Conservation (phyloP, 768 basidiomycete species). For the Hypholoma fasciculare region DNA sequence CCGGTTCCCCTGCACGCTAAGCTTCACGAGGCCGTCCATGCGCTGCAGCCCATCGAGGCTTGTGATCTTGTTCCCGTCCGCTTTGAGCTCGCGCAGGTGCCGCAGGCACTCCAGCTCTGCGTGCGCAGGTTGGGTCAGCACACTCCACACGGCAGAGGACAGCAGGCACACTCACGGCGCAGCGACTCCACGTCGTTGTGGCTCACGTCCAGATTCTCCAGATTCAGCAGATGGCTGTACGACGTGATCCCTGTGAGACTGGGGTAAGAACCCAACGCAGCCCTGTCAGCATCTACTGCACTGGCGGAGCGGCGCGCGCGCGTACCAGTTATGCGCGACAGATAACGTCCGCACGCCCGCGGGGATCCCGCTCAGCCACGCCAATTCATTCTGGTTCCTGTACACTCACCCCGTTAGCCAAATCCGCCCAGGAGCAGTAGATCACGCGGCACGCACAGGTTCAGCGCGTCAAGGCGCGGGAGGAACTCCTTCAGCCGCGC, state of each 20-base stretch:
- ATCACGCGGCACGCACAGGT: conserved; percentile 47
- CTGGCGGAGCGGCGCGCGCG: conserved; percentile 10
- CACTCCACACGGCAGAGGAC: conserved; percentile 12
- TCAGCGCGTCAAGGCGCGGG: conserved; percentile 73
- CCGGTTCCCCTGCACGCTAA: conserved; percentile 78
- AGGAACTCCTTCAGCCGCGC: conserved; percentile 87
- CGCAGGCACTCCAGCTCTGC: conserved; percentile 82
- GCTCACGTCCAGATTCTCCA: conserved; percentile 91
- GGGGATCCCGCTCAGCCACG: conserved; percentile 82
- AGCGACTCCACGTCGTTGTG: conserved; percentile 87
- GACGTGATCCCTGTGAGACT: conserved; percentile 88
- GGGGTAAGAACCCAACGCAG: background rate
- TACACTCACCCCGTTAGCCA: conserved; percentile 9
- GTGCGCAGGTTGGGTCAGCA: conserved; percentile 7
- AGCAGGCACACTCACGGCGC: conserved; percentile 59
- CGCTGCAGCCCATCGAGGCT: conserved; percentile 74
- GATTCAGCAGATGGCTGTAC: conserved; percentile 80
- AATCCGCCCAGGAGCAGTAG: conserved; percentile 1
- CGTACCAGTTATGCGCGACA: conserved; percentile 71
- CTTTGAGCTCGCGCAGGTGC: conserved; percentile 85
- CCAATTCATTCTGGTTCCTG: conserved; percentile 73
- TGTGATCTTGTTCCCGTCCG: conserved; percentile 82
- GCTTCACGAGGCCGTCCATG: conserved; percentile 80
- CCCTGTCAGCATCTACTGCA: background rate
- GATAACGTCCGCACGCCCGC: conserved; percentile 72